Conservation (phyloP, 495 filamentous ascomycete genomes). For the Delitschia confertaspora region DNA sequence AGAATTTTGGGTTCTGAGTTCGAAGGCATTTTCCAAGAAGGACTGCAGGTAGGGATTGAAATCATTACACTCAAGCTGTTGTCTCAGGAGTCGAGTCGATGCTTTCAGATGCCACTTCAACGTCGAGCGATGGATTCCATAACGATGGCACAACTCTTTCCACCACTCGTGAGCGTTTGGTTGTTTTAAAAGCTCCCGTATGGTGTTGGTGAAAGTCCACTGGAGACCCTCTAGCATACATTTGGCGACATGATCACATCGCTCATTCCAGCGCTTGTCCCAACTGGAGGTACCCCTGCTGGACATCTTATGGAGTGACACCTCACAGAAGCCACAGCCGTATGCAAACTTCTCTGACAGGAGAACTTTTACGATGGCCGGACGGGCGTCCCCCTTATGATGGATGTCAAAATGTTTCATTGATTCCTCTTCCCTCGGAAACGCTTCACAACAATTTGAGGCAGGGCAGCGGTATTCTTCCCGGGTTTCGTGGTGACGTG, state of each 20-base stretch:
- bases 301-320: constrained; percentile 23
- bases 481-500: constrained; percentile 22
- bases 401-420: constrained; percentile 20
- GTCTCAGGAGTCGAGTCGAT: too few relatives aligned
- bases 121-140: too few relatives aligned
- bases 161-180: too few relatives aligned
- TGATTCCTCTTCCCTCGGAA: constrained; percentile 21
- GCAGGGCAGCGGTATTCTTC: constrained; percentile 22
- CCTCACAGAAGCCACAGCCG: constrained; percentile 26
- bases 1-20: too few relatives aligned
- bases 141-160: too few relatives aligned
- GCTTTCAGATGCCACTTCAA: too few relatives aligned
- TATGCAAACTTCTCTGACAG: constrained; percentile 17
- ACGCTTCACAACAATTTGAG: constrained; percentile 11
- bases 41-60: too few relatives aligned
- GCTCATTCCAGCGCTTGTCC: too few relatives aligned
- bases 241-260: constrained; percentile 26
- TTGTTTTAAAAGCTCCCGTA: too few relatives aligned
- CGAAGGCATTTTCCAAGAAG: too few relatives aligned
- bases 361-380: constrained; percentile 15
- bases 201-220: too few relatives aligned
- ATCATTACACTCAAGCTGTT: too few relatives aligned
- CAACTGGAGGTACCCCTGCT: constrained; percentile 19
- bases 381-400: constrained; percentile 15
- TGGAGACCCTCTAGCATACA: constrained; percentile 26